Evolutionary conservation across 257 asterid genomes (phyloP).

Genomic region (Voacanga thouarsii): DNA sequence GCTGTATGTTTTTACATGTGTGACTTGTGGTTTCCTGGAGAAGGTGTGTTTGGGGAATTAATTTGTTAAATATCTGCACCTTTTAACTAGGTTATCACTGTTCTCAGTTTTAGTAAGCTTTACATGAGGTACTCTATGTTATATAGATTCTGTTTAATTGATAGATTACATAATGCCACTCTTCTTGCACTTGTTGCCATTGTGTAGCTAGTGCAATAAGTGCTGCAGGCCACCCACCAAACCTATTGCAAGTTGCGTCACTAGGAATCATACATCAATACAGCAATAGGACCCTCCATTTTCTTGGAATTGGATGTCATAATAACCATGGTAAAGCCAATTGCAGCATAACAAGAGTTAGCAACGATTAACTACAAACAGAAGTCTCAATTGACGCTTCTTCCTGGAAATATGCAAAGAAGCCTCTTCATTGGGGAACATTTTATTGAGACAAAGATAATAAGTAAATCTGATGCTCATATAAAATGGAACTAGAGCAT

Average conservation of each 20-base stretch:
- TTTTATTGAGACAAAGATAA: neutral
- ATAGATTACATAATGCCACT: neutral
- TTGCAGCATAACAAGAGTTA: neutral
- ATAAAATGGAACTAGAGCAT: neutral
- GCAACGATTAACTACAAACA: neutral
- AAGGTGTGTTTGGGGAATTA: neutral
- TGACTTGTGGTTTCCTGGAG: neutral
- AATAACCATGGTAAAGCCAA: no score
- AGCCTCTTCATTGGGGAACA: neutral
- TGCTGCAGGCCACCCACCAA: neutral
- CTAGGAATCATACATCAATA: neutral
- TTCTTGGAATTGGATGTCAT: neutral
- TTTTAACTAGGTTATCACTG: neutral
- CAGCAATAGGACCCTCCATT: neutral
- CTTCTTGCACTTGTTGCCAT: neutral
- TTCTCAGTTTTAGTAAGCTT: neutral
- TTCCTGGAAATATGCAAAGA: neutral
- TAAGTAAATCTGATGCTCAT: neutral
- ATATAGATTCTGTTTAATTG: neutral
- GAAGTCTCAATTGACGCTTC: neutral
- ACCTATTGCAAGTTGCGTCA: neutral
- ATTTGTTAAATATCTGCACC: neutral
- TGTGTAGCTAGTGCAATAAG: neutral
- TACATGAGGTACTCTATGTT: neutral
- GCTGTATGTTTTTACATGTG: neutral